Evolutionary conservation across 257 asterid genomes (phyloP).

Genomic region (Salvia miltiorrhiza): DNA sequence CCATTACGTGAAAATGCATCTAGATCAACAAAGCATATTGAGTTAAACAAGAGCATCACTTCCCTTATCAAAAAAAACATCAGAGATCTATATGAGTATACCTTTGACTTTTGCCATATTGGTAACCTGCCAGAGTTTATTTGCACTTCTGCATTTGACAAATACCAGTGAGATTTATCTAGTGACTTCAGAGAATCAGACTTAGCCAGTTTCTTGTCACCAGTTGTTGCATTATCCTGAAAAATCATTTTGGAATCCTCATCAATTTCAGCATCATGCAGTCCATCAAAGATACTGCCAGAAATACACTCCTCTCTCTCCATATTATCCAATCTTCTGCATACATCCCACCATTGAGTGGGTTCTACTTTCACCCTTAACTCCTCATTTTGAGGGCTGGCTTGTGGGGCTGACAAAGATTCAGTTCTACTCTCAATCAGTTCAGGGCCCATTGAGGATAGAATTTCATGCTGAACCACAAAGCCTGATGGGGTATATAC

Average conservation of each 20-base stretch:
- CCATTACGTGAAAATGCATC: constrained; percentile 55
- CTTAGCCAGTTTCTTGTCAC: constrained; percentile 31
- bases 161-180: constrained; percentile 50
- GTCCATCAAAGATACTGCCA: constrained; percentile 43
- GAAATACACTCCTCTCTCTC: constrained; percentile 56
- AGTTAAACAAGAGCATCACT: constrained; percentile 18
- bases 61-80: not conserved
- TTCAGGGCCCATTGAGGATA: constrained; percentile 39
- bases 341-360: constrained; percentile 80
- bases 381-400: constrained; percentile 50
- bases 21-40: constrained; percentile 28
- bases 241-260: constrained; percentile 32
- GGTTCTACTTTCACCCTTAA: constrained; percentile 59
- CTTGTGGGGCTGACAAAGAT: constrained; percentile 34
- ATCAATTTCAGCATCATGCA: constrained; percentile 32
- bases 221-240: constrained; percentile 25
- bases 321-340: constrained; percentile 66
- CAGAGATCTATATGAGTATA: constrained; percentile 6
- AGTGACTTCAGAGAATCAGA: constrained; percentile 29
- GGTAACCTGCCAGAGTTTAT: constrained; percentile 48
- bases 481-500: constrained; percentile 67
- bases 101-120: constrained; percentile 67
- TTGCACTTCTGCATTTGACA: constrained; percentile 74
- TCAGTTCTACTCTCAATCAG: constrained; percentile 35
- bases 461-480: constrained; percentile 64